Base-by-base conservation (phyloP, 768 basidiomycete species). In the Glaciozyma antarctica region DNA sequence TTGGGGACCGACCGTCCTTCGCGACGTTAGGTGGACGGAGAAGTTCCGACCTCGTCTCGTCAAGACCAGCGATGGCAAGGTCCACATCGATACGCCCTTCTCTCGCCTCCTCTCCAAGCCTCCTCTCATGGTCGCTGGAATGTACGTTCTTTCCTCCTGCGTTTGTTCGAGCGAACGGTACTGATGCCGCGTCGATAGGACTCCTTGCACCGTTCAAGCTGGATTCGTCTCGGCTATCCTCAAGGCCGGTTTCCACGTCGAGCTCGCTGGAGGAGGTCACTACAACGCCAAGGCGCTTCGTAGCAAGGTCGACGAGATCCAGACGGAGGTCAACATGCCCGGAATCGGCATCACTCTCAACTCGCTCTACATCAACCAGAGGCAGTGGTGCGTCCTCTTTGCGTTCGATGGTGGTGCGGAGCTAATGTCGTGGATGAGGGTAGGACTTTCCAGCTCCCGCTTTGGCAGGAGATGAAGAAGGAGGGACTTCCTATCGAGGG, bases 71-170 rank as follows among this genome's bases (percentile, higher is more conserved):
- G 91, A 98, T 77, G 95, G 95, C 44, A 85, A 83, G 67, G 79
- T 98, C 60, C 86, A 93, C 76, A 82, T 99, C 72, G 92, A 99
- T 77, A 97, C 94, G 0, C 88, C 91, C 6, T 94, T 97, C 82
- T 94, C 94, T 58, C 88, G 95, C 65, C 83, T 99, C 52, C 78
- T 99, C 51, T 90, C 91, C 72, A 99, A 98, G 79, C 86, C 95
- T 5, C 95, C 95, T 43, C 87, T 99, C 78, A 98, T 98, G 95
- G 92, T 99, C 47, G 94, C 93, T 57, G 95, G 95, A 65, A 98
- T 99, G 95, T 60, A 26, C 49, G 62, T 56, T 17, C 2, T 24
- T 51, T 41, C 24, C n/a, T 12, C 17, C 13, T 16, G 3, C 5
- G 12, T 24, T 57, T 24, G 9, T 5, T 4, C 17, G 12, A 7